Base-by-base conservation (phyloP, 2,329 filamentous ascomycete genomes). In the Ceratocystis eucalypticola region DNA sequence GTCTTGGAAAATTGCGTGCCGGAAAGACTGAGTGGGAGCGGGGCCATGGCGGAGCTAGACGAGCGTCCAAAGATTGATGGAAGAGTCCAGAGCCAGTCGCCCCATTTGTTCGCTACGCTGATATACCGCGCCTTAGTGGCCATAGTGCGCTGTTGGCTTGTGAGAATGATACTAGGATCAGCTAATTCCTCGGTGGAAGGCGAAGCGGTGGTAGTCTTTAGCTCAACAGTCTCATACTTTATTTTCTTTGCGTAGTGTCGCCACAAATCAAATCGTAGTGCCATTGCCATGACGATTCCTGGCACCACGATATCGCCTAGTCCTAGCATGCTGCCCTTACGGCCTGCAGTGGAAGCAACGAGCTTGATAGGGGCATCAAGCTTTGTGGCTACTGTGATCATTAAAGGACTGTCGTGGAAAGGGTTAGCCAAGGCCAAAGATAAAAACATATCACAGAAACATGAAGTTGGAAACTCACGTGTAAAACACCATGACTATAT, bases 341-440 rank as follows among this genome's bases (percentile, higher is more conserved):
- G 81, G 1, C 88, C 86, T 1, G 88, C 86, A 1, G 79, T 77
- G 25, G 79, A 75, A 69, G 96, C 95, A 4, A 94, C 82, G 6
- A 99, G 83, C 74, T 96, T 97, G 74, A 96, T 94, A 0, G 93
- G 94, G 0, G 93, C 89, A 70, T 99, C 93, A 30, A 99, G 79
- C 50, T 87, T 88, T 6, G 88, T 96, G 12, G 93, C 94, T 7
- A 99, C 89, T 0, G 88, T 89, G 5, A 92, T 80, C 89, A 94
- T 94, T 73, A 89, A 86, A 0, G 89, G 89, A 0, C 85, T 88
- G 67, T 1, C 46, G 46, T 12, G 25, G 12, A n/a, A 10, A 55
- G 5, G 69, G 74, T 22, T n/a, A 69, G 74, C 71, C 15, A 28
- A 45, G 17, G 45, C 3, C 48, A n/a, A 20, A 3, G 8, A 41